A percentile compares a stretch with the other conserved stretches of the same genome.
phyloP scores from a whole-genome alignment of 2,329 filamentous ascomycete species.

The Aspergillus sp. region DNA sequence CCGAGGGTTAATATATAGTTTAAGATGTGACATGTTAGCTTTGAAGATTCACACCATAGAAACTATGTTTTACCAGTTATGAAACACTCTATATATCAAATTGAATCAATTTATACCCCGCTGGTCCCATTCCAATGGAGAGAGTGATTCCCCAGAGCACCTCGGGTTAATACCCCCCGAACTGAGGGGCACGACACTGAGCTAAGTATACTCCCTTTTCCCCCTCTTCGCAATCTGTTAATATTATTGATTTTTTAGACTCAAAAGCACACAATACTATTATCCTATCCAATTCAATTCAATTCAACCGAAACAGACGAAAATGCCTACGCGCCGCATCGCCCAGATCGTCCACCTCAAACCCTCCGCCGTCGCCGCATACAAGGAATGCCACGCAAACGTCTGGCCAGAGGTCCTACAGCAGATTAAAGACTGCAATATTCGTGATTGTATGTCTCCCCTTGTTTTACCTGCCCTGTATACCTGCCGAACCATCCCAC shows the following conservation, averaged over 20 bases:
- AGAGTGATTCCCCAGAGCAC: too few relatives aligned
- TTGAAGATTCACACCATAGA: neutral
- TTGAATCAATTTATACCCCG: too few relatives aligned
- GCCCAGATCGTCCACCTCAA: constrained; percentile 73
- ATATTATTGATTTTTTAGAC: too few relatives aligned
- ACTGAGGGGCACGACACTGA: neutral
- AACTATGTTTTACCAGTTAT: neutral
- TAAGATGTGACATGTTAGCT: neutral
- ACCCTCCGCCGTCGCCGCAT: constrained; percentile 64
- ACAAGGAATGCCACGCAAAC: constrained; percentile 70
- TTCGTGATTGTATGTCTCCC: constrained; percentile 63
- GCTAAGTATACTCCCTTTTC: neutral
- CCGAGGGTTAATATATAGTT: neutral
- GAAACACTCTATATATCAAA: neutral
- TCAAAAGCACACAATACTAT: too few relatives aligned
- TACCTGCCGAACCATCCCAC: too few relatives aligned
- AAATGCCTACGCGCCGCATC: constrained; percentile 46
- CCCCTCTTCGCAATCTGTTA: neutral
- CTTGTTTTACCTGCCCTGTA: too few relatives aligned
- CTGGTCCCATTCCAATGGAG: too few relatives aligned
- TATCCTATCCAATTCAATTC: neutral
- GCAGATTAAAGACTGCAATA: constrained; percentile 74
- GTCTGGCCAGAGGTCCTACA: constrained; percentile 77
- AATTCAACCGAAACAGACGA: neutral
- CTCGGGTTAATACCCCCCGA: constrained; percentile 10